Evolutionary conservation across 2,329 filamentous ascomycete genomes (phyloP).

Genomic region (Botrytis squamosa): DNA sequence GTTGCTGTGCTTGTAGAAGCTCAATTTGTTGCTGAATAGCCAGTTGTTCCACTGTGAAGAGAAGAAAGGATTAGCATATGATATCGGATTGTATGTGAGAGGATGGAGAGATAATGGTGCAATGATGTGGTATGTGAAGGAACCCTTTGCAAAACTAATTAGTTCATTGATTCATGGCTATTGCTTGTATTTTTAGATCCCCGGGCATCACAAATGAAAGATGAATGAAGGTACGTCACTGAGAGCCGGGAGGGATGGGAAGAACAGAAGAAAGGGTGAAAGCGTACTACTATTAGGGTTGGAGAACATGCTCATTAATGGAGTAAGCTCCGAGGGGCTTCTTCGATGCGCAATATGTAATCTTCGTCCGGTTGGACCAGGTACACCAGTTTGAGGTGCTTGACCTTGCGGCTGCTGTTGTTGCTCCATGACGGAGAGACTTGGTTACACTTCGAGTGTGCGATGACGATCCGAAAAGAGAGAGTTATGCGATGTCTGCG

Average conservation of each 20-base stretch:
- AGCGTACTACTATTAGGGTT: conserved; percentile 60
- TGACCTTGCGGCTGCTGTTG: conserved; percentile 35
- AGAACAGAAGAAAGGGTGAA: conserved; percentile 22
- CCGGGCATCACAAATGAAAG: background rate
- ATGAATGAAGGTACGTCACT: conserved; percentile 29
- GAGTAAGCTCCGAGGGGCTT: conserved; percentile 95
- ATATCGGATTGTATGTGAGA: background rate
- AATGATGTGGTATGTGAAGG: conserved; percentile 25
- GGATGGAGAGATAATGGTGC: background rate
- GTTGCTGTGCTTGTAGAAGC: conserved; percentile 93
- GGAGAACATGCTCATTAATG: conserved; percentile 87
- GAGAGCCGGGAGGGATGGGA: conserved; percentile 16
- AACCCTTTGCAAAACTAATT: conserved; percentile 1
- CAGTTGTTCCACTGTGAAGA: conserved; percentile 83
- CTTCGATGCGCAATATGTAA: conserved; percentile 96
- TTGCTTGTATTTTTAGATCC: background rate
- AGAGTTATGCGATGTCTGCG: background rate
- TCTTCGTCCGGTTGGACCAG: conserved; percentile 79
- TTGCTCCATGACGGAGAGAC: conserved; percentile 45
- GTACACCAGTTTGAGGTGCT: conserved; percentile 52
- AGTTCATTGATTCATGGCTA: conserved; percentile 5
- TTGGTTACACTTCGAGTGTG: conserved; percentile 49
- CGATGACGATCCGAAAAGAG: conserved; percentile 20
- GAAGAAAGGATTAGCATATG: conserved; percentile 3
- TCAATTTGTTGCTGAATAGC: conserved; percentile 98